A percentile compares a stretch with the other conserved stretches of the same genome.
These are phyloP conservation scores for Xerocomus brunneocitrinus DNA, from an alignment of 768 basidiomycete genomes.

Conservation along the genomic window DNA sequence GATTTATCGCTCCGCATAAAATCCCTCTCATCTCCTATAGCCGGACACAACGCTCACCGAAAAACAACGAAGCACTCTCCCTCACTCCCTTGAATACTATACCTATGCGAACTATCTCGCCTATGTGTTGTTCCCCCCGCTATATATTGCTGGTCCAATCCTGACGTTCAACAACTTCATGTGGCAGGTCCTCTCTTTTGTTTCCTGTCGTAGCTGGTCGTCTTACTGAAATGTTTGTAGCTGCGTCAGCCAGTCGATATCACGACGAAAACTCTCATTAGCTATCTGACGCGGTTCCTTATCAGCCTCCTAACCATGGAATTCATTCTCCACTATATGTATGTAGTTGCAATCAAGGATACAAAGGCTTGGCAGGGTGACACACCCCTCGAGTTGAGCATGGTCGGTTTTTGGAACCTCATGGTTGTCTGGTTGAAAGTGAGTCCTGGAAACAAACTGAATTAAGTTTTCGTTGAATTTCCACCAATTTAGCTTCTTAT, in stretches of 20 bases:
- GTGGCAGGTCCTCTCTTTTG: constrained; percentile 65
- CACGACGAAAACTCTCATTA: constrained; percentile 33
- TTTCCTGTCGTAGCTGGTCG: neutral
- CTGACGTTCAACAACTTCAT: constrained; percentile 94
- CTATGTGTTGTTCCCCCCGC: constrained; percentile 87
- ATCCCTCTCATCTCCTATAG: constrained; percentile 15
- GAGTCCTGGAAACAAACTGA: constrained; percentile 10
- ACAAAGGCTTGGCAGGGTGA: constrained; percentile 75
- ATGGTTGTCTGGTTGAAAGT: constrained; percentile 97
- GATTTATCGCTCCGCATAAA: neutral
- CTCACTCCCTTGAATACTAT: constrained; percentile 59
- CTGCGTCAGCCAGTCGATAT: constrained; percentile 55
- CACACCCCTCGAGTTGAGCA: constrained; percentile 73
- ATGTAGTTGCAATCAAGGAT: constrained; percentile 95
- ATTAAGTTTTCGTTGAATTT: neutral
- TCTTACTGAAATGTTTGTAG: constrained; percentile 33
- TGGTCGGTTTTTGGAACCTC: constrained; percentile 97
- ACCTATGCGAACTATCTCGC: constrained; percentile 69
- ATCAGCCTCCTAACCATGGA: constrained; percentile 82
- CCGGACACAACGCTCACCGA: constrained; percentile 38
- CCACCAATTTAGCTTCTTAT: constrained; percentile 63
- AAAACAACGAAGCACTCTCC: constrained; percentile 53
- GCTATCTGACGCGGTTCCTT: constrained; percentile 71
- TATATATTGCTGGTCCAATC: constrained; percentile 96
- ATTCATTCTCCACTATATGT: constrained; percentile 88